Base-by-base conservation (phyloP, 2,329 filamentous ascomycete species). In the Xylaria sp. region DNA sequence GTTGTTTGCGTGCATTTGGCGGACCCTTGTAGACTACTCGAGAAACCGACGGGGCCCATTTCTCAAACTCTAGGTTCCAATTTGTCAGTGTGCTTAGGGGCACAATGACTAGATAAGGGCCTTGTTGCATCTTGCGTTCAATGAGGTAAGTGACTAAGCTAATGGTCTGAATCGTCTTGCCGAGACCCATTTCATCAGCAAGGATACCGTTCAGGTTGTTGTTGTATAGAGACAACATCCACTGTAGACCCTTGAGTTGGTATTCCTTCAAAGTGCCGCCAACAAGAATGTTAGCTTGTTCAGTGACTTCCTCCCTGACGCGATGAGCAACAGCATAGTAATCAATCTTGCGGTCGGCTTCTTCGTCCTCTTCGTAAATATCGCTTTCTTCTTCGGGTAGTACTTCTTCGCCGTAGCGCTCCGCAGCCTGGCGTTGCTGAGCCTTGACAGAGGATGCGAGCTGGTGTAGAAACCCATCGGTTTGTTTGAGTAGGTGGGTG, bases 201-300 rank as follows among this genome's bases (percentile, higher is more conserved):
- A 99, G 86, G 74, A 99, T 98, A 88, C 96, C 96, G 81, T 99
- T 99, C 74, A 99, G 89, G 82, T 98, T 99, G 86, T 99, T 99
- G 90, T 99, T 99, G 88, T 98, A 99, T 15, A 99, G 87, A 15
- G 96, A 99, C 70, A 99, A 91, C 96, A 99, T 99, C 96, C 96
- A 99, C 81, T 99, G 95, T 57, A 99, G 85, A 87, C 96, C 96
- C 89, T 98, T 98, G 82, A 99, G 75, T 83, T 99, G 96, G 82
- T 99, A 99, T 80, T 99, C 96, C 82, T 99, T 99, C 74, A 99
- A 86, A 12, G 86, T 92, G 78, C 96, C 96, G 79, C 96, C 96
- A 72, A 98, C 94, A 70, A 99, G 87, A 52, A 97, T 97, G 63
- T 83, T 82, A 7, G 96, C 93, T 78, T 99, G 96, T 70, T 87